These are phyloP conservation scores for Ascosphaera apis DNA, from an alignment of 2,329 filamentous ascomycete genomes.

Conservation along the genomic window DNA sequence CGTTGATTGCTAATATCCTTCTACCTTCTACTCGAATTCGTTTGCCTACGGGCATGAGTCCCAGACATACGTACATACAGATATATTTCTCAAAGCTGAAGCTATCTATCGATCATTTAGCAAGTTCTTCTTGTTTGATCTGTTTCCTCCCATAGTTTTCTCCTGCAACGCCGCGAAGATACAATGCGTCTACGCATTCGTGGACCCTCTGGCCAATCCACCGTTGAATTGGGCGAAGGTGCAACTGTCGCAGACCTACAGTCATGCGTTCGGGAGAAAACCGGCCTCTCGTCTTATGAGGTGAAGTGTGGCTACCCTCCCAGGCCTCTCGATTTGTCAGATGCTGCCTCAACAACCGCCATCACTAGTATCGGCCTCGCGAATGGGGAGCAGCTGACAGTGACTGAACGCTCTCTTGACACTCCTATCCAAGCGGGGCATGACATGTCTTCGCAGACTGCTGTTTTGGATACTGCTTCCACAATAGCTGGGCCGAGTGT, in stretches of 20 bases:
- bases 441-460: no score
- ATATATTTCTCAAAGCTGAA: no score
- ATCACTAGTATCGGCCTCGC: conserved; percentile 35
- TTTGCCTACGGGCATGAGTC: no score
- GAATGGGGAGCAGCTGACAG: conserved; percentile 47
- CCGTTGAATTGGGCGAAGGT: conserved; percentile 42
- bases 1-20: no score
- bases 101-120: no score
- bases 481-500: no score
- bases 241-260: conserved; percentile 27
- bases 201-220: conserved; percentile 48
- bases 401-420: no score
- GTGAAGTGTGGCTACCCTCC: conserved; percentile 66
- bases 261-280: conserved; percentile 29
- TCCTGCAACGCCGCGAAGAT: no score
- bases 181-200: conserved; percentile 53
- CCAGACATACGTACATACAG: neutral
- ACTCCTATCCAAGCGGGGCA: no score
- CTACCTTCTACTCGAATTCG: no score
- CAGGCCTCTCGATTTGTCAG: conserved; percentile 38
- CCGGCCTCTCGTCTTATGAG: conserved; percentile 42
- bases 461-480: no score
- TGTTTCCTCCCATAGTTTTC: neutral
- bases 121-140: conserved; percentile 2
- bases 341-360: conserved; percentile 25